phyloP scores from a whole-genome alignment of 441 rosid genomes.

The Capsella rubella region DNA sequence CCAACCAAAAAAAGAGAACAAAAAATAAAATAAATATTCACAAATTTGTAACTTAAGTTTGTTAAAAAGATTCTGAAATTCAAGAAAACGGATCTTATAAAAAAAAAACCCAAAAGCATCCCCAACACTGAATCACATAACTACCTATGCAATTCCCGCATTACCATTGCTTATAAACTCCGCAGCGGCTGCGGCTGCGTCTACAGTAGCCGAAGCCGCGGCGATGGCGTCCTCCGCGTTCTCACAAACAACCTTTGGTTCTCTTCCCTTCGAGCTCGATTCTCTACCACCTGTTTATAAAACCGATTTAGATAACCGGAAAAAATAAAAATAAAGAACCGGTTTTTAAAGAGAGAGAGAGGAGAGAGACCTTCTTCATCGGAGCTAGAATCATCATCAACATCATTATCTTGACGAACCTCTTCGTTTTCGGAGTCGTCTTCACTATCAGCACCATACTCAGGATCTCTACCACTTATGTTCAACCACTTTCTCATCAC shows the following conservation, averaged over 20 bases:
- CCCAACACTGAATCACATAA: slow-evolving; percentile 27
- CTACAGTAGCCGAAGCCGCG: slow-evolving; percentile 40
- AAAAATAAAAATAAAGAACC: slow-evolving; percentile 18
- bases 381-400: slow-evolving; percentile 26
- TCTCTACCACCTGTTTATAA: slow-evolving; percentile 31
- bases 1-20: background rate
- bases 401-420: background rate
- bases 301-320: slow-evolving; percentile 35
- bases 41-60: background rate
- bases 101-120: slow-evolving; percentile 25
- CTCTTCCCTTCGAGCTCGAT: slow-evolving; percentile 13
- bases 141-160: slow-evolving; percentile 43
- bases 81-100: slow-evolving; percentile 20
- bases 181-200: slow-evolving; percentile 37
- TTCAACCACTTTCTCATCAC: slow-evolving; percentile 87
- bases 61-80: background rate
- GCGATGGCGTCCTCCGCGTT: slow-evolving; percentile 42
- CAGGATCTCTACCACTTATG: slow-evolving; percentile 66
- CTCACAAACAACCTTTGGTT: slow-evolving; percentile 33
- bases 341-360: background rate
- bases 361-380: slow-evolving; percentile 30
- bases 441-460: slow-evolving; percentile 87
- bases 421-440: slow-evolving; percentile 47
- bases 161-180: slow-evolving; percentile 46
- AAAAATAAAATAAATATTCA: background rate